Conservation (phyloP, 345 rosid genomes). For the Combretum micranthum region DNA sequence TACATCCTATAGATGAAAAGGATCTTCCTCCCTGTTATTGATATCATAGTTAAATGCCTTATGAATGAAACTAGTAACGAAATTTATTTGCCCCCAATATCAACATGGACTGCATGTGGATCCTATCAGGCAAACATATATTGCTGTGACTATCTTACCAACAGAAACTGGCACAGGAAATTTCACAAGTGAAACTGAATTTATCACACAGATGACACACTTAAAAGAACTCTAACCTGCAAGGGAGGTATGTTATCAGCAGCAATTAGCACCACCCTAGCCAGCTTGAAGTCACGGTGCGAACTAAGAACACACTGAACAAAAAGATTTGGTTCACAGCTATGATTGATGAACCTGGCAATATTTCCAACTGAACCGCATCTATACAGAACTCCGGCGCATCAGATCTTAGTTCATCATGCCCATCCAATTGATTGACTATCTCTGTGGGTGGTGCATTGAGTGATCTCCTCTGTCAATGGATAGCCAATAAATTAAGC, state of each 20-base stretch:
- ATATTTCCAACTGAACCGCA: constrained; percentile 76
- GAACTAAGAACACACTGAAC: constrained; percentile 81
- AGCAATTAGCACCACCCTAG: constrained; percentile 82
- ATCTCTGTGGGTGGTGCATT: constrained; percentile 37
- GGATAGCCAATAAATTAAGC: not conserved
- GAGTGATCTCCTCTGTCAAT: constrained; percentile 51
- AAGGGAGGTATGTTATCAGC: constrained; percentile 92
- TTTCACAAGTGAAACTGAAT: not conserved
- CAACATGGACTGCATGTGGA: too few relatives aligned
- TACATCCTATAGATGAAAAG: too few relatives aligned
- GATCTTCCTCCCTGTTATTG: too few relatives aligned
- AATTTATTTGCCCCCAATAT: too few relatives aligned
- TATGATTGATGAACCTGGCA: constrained; percentile 89
- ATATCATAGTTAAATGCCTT: too few relatives aligned
- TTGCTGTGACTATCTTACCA: too few relatives aligned
- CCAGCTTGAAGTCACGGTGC: constrained; percentile 76
- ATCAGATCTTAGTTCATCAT: constrained; percentile 43
- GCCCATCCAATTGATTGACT: constrained; percentile 13
- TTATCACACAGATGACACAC: not conserved
- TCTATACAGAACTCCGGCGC: constrained; percentile 87
- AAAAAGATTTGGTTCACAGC: constrained; percentile 91
- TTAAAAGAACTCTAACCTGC: constrained; percentile 43
- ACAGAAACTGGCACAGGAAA: too few relatives aligned
- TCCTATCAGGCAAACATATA: too few relatives aligned
- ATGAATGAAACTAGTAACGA: too few relatives aligned